Percentiles rank a stretch among this genome's conserved stretches.
Conservation (phyloP, 2,329 filamentous ascomycete genomes). For the Hymenoscyphus fraxineus region DNA sequence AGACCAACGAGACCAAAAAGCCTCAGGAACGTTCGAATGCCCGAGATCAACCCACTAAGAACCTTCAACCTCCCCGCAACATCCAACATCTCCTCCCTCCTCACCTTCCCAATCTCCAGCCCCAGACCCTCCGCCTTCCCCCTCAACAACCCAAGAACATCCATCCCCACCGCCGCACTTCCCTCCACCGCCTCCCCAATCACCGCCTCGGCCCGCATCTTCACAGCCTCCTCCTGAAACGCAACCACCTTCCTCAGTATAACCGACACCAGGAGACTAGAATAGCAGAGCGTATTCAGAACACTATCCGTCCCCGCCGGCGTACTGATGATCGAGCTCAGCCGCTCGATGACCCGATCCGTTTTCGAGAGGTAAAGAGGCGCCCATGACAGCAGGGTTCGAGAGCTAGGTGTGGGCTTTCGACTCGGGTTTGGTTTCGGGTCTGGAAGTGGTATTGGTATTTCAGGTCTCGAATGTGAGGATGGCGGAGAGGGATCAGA, state of each 20-base stretch:
- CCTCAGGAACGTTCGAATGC: slow-evolving; percentile 68
- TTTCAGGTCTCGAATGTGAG: slow-evolving; percentile 11
- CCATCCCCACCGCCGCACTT: neutral
- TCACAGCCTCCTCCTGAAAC: slow-evolving; percentile 25
- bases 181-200: slow-evolving; percentile 7
- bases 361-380: slow-evolving; percentile 34
- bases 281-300: slow-evolving; percentile 67
- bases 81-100: slow-evolving; percentile 36
- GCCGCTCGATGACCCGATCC: slow-evolving; percentile 43
- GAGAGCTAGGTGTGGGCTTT: slow-evolving; percentile 20
- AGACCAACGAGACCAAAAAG: slow-evolving; percentile 75
- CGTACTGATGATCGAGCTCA: slow-evolving; percentile 62
- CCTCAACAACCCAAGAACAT: neutral
- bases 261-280: slow-evolving; percentile 46
- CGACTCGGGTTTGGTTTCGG: slow-evolving; percentile 14
- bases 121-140: neutral
- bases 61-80: slow-evolving; percentile 51
- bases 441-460: neutral
- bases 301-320: slow-evolving; percentile 66
- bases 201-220: slow-evolving; percentile 41
- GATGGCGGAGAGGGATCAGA: slow-evolving; percentile 9
- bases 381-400: slow-evolving; percentile 29
- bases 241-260: neutral
- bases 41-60: slow-evolving; percentile 63
- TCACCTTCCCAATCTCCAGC: slow-evolving; percentile 21